Evolutionary conservation across 2,329 filamentous ascomycete species (phyloP), one percentile per base, ranked within the genome.

Genomic region (Aspergillus proliferans): DNA sequence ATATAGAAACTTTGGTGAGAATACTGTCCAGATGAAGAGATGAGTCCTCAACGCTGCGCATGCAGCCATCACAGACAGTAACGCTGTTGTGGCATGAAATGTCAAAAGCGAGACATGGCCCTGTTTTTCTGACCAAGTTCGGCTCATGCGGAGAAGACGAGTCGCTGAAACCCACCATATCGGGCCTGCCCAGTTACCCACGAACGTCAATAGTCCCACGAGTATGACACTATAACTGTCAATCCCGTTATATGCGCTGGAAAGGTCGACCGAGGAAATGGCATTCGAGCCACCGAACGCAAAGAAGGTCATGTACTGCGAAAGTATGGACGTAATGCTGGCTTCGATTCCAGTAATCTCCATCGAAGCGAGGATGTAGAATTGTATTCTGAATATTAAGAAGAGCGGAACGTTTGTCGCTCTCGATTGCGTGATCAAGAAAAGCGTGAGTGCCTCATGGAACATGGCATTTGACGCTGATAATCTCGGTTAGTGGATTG

Each of bases 21-120:
- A 98, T 9, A 98, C 93, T 0, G 92, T 97, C 93, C 93, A 98
- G 53, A 98, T 91, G 66, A 98, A 98, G 50, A 98, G 69, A 75
- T 98, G 93, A 26, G 88, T 89, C 57, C 92, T 77, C 63, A 98
- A 69, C 6, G 81, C 76, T 43, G 87, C 90, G 68, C 93, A 98
- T 14, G 92, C 90, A 12, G 79, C 82, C 92, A 97, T 97, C 21
- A 96, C 85, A 43, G 83, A 85, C 2, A 82, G 70, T 47, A 88
- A 70, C 54, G 82, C 83, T 1, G 75, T 73, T 1, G 86, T 78
- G 9, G 81, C 73, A 65, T 93, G 95, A 9, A 85, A 67, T 1
- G 90, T 95, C 60, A 87, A 68, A 38, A 87, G 60, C 0, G 79
- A 73, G 0, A 86, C 63, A 63, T 93, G 55, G 39, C 57, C 69